These are phyloP conservation scores for Apium graveolens DNA, from an alignment of 129 eudicot genomes.

Conservation along the genomic window DNA sequence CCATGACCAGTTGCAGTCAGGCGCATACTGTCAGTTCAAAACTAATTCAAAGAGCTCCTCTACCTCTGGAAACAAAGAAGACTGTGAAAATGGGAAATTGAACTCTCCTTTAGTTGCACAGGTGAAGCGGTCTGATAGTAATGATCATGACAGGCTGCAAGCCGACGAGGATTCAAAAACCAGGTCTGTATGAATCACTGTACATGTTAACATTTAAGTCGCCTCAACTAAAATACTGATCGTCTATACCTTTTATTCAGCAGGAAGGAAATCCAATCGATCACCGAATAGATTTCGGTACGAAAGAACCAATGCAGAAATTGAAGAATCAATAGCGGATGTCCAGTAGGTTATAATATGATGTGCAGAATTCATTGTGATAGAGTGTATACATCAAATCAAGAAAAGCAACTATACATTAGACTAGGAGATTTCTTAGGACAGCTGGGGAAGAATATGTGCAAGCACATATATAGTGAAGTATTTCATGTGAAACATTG, in stretches of 20 bases:
- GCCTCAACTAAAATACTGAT: not conserved
- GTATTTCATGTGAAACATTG: no score
- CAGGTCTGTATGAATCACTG: slow-evolving; percentile 8
- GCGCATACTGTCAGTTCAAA: slow-evolving; percentile 54
- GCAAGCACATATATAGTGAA: not conserved
- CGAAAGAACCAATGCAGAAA: slow-evolving; percentile 4
- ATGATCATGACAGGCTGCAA: slow-evolving; percentile 15
- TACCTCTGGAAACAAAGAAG: not conserved
- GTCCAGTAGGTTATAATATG: not conserved
- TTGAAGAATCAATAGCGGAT: slow-evolving; percentile 9
- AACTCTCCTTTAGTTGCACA: slow-evolving; percentile 1
- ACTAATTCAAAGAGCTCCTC: slow-evolving; percentile 15
- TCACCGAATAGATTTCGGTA: slow-evolving; percentile 7
- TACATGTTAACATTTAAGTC: not conserved
- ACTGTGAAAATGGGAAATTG: slow-evolving; percentile 21
- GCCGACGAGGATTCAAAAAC: slow-evolving; percentile 13
- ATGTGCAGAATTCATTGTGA: not conserved
- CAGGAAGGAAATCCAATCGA: slow-evolving; percentile 4
- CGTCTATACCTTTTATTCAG: not conserved
- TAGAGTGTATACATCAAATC: not conserved
- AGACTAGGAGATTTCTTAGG: not conserved
- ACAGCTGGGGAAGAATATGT: not conserved
- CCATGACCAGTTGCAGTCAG: slow-evolving; percentile 32
- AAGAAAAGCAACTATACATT: not conserved
- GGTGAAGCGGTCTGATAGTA: not conserved